These are phyloP conservation scores for Oldenlandia corymbosa DNA, from an alignment of 257 asterid genomes.

Conservation along the genomic window DNA sequence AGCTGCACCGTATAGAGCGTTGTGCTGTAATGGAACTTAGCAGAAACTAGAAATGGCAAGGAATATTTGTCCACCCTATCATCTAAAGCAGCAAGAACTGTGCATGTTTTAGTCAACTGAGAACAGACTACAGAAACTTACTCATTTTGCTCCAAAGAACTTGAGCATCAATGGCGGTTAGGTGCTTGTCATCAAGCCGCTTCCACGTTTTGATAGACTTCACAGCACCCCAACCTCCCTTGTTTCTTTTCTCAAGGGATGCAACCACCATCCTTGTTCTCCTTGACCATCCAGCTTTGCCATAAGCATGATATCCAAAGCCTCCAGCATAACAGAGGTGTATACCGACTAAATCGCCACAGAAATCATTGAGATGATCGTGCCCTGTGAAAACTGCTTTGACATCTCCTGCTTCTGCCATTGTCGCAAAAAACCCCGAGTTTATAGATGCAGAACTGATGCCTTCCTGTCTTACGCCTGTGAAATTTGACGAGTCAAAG, in stretches of 20 bases:
- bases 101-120: not conserved
- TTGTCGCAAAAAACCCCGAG: slow-evolving; percentile 82
- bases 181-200: slow-evolving; percentile 63
- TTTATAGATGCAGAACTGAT: slow-evolving; percentile 78
- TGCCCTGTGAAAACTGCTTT: slow-evolving; percentile 92
- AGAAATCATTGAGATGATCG: slow-evolving; percentile 89
- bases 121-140: slow-evolving; percentile 22
- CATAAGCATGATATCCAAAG: slow-evolving; percentile 93
- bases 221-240: slow-evolving; percentile 72
- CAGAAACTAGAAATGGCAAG: too few species aligned
- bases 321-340: slow-evolving; percentile 94
- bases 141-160: slow-evolving; percentile 78
- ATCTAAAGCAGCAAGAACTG: not conserved
- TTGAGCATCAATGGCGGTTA: slow-evolving; percentile 58
- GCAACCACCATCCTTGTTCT: slow-evolving; percentile 91
- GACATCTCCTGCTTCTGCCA: slow-evolving; percentile 85
- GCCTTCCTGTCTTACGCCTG: slow-evolving; percentile 80
- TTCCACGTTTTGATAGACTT: slow-evolving; percentile 87
- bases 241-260: slow-evolving; percentile 59
- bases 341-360: slow-evolving; percentile 64
- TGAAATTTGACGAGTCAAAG: slow-evolving; percentile 69
- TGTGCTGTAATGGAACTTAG: too few species aligned
- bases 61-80: not conserved
- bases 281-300: slow-evolving; percentile 91
- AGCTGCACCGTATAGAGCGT: too few species aligned